These are phyloP conservation scores for Fusarium sororula DNA, from an alignment of 2,329 filamentous ascomycete genomes.

Conservation along the genomic window DNA sequence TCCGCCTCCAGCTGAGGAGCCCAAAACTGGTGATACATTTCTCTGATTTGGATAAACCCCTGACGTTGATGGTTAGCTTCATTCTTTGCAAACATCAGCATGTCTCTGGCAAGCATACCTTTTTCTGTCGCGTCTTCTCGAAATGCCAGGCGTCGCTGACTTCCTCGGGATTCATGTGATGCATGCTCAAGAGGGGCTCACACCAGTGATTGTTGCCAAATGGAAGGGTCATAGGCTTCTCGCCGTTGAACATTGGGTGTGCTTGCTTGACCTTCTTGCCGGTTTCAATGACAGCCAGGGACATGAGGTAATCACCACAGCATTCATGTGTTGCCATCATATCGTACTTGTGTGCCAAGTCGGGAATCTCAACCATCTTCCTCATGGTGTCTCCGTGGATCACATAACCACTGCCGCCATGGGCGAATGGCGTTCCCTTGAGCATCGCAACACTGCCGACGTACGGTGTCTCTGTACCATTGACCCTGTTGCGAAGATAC, in stretches of 20 bases:
- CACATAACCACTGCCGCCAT: constrained; percentile 67
- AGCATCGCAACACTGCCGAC: constrained; percentile 62
- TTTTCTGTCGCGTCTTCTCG: constrained; percentile 58
- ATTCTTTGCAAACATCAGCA: no score
- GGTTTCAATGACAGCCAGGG: constrained; percentile 57
- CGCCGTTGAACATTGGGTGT: constrained; percentile 65
- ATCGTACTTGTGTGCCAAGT: constrained; percentile 59
- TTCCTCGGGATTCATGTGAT: constrained; percentile 63
- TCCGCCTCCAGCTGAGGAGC: constrained; percentile 52
- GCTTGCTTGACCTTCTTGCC: constrained; percentile 54
- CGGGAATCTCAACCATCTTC: constrained; percentile 55
- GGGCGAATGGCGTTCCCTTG: constrained; percentile 58
- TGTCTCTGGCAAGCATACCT: constrained; percentile 45
- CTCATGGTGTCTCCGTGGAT: constrained; percentile 63
- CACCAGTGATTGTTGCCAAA: constrained; percentile 63
- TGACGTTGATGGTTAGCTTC: constrained; percentile 37
- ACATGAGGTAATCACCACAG: constrained; percentile 63
- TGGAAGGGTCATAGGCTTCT: constrained; percentile 61
- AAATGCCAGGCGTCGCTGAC: constrained; percentile 62
- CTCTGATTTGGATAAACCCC: constrained; percentile 56
- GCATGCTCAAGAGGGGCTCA: constrained; percentile 66
- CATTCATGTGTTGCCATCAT: constrained; percentile 54
- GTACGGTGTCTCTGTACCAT: constrained; percentile 57
- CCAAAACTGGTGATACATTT: constrained; percentile 61
- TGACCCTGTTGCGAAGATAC: constrained; percentile 57